phyloP scores from a whole-genome alignment of 441 rosid genomes.

The Jatropha podagrica region DNA sequence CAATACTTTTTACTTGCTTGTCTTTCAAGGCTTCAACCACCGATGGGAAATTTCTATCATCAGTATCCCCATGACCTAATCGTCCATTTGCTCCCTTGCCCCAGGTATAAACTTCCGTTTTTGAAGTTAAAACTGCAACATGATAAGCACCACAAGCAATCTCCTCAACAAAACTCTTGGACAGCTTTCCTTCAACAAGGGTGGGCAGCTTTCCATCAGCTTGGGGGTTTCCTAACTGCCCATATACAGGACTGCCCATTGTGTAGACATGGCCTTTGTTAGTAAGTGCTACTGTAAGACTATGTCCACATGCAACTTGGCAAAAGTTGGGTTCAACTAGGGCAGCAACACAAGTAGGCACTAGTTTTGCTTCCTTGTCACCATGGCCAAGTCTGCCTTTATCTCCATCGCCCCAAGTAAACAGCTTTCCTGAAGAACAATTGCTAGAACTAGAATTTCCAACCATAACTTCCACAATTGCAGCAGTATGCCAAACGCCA shows the following conservation, averaged over 20 bases:
- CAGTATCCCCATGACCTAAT: slow-evolving; percentile 88
- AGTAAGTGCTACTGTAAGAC: slow-evolving; percentile 86
- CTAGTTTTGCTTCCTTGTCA: slow-evolving; percentile 86
- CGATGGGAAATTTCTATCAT: slow-evolving; percentile 84
- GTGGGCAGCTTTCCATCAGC: slow-evolving; percentile 82
- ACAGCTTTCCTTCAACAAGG: slow-evolving; percentile 87
- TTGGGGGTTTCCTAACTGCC: slow-evolving; percentile 89
- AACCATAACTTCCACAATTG: slow-evolving; percentile 95
- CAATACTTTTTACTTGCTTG: slow-evolving; percentile 92
- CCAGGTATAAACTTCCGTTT: slow-evolving; percentile 97
- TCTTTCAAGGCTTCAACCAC: slow-evolving; percentile 88
- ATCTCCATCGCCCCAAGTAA: slow-evolving; percentile 99
- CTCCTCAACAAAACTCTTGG: slow-evolving; percentile 84
- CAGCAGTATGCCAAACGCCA: slow-evolving; percentile 99
- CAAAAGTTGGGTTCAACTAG: slow-evolving; percentile 94
- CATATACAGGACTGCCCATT: slow-evolving; percentile 94
- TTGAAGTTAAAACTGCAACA: slow-evolving; percentile 88
- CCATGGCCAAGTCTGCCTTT: slow-evolving; percentile 95
- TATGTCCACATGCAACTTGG: slow-evolving; percentile 92
- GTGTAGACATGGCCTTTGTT: slow-evolving; percentile 86
- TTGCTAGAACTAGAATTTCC: slow-evolving; percentile 88
- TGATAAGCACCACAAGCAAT: slow-evolving; percentile 96
- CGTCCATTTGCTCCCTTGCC: slow-evolving; percentile 99
- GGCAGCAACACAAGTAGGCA: slow-evolving; percentile 96
- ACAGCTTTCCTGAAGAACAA: slow-evolving; percentile 89